A percentile compares a stretch with the other conserved stretches of the same genome.
phyloP scores from a whole-genome alignment of 192 early-diverging fungal genomes.

The Coemansia sp. region DNA sequence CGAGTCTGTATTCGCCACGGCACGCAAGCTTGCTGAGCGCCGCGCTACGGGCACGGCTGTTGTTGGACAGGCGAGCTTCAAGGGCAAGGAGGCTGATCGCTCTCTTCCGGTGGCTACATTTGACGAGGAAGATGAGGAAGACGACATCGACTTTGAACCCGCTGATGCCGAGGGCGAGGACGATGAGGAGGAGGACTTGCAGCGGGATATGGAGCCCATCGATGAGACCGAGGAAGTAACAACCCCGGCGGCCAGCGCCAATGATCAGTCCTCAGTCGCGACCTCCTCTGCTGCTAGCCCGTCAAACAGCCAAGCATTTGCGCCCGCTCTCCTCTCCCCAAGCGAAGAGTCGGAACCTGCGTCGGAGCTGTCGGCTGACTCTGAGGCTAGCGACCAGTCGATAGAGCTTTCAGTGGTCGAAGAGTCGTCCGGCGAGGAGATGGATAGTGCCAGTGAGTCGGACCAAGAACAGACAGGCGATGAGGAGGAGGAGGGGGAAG shows the following conservation, averaged over 20 bases:
- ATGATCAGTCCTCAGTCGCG: not conserved
- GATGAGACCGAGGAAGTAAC: slow-evolving; percentile 42
- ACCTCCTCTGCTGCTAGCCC: slow-evolving; percentile 1
- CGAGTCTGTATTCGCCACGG: slow-evolving; percentile 46
- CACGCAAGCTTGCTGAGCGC: slow-evolving; percentile 24
- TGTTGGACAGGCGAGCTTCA: not conserved
- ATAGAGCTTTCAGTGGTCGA: slow-evolving; percentile 17
- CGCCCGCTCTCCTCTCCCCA: not conserved
- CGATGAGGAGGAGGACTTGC: slow-evolving; percentile 41
- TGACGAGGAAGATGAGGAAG: slow-evolving; percentile 14
- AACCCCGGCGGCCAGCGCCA: not conserved
- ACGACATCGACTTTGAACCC: slow-evolving; percentile 36
- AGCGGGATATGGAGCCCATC: slow-evolving; percentile 41
- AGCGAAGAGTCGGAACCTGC: not conserved
- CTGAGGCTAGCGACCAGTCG: slow-evolving; percentile 4
- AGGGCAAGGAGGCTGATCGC: slow-evolving; percentile 14
- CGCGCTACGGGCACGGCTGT: slow-evolving; percentile 7
- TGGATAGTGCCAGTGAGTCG: not conserved
- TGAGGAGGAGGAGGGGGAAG: not conserved
- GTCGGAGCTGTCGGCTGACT: not conserved
- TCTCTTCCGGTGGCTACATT: not conserved
- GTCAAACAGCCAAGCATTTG: not conserved
- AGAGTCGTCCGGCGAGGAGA: slow-evolving; percentile 3
- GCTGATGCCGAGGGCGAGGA: slow-evolving; percentile 20
- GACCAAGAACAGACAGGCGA: not conserved